Base-by-base conservation (phyloP, 2,329 filamentous ascomycete species). In the Colletotrichum ledebouriae region DNA sequence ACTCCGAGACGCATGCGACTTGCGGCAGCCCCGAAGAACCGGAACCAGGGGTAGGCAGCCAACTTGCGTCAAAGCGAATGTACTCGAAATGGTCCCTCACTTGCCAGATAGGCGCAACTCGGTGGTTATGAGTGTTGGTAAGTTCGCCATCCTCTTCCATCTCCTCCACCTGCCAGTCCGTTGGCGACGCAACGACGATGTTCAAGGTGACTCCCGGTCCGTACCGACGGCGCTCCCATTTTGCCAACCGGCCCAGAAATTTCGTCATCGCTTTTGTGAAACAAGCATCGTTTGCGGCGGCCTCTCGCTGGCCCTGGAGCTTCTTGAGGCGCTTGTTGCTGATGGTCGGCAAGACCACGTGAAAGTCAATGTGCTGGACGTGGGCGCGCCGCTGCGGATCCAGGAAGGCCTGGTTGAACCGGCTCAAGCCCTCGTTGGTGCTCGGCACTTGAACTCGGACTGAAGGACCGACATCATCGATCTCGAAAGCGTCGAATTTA, bases 381-480 rank as follows among this genome's bases (percentile, higher is more conserved):
- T 61, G 34, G 11, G 59, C 46, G 7, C 47, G 47, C 34, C 52
- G 37, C 11, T 61, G 59, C 34, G 59, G 59, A 11, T 61, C 44
- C 9, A 59, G 2, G 3, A 61, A 61, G n/a, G 47, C 59, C 59
- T 61, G 59, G n/a, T 42, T 61, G 59, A 61, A 61, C 10, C 44
- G 59, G 46, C 59, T 42, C 7, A 61, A 47, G 6, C 59, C 59
- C 22, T 61, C 59, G 47, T 33, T 53, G 22, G 47, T 61, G 47
- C 59, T 61, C 39, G 20, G 37, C 47, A 61, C 47, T 37, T 61
- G 47, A 4, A 61, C 59, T 10, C 47, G 47, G 3, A 46, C 47
- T 15, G 34, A 52, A 22, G 46, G 46, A 10, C 59, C 47, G 4
- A 53, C 44, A 20, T 44, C 22, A 39, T 53, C 47, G 5, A 52